These are phyloP conservation scores for Auricularia sp. DNA, from an alignment of 768 basidiomycete genomes.

Conservation along the genomic window DNA sequence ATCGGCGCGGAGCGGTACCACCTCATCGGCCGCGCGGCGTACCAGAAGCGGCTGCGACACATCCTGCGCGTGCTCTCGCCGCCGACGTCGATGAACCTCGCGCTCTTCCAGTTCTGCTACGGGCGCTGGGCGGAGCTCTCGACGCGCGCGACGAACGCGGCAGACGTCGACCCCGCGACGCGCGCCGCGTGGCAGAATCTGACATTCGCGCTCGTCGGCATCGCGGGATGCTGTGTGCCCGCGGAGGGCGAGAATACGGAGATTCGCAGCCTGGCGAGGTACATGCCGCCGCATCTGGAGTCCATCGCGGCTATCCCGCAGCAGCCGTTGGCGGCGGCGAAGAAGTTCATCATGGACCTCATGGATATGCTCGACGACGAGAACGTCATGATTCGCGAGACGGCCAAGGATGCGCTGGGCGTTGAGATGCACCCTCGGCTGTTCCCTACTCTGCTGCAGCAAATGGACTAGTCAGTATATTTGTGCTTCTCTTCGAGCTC, in stretches of 20 bases:
- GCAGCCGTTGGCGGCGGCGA: slow-evolving; percentile 38
- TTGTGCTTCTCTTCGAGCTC: neutral
- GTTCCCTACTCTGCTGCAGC: slow-evolving; percentile 55
- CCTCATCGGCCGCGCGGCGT: slow-evolving; percentile 53
- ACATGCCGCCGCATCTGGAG: slow-evolving; percentile 45
- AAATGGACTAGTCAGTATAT: slow-evolving; percentile 58
- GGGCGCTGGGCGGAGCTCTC: slow-evolving; percentile 61
- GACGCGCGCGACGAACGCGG: slow-evolving; percentile 32
- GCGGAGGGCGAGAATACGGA: slow-evolving; percentile 38
- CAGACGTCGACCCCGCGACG: neutral
- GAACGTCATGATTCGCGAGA: slow-evolving; percentile 59
- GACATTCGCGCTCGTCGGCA: slow-evolving; percentile 63
- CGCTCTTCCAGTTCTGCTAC: slow-evolving; percentile 77
- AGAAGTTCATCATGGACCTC: slow-evolving; percentile 55
- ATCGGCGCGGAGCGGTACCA: slow-evolving; percentile 43
- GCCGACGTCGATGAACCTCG: slow-evolving; percentile 57
- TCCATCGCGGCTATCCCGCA: slow-evolving; percentile 2
- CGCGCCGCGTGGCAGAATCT: slow-evolving; percentile 60
- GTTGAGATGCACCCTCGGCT: slow-evolving; percentile 63
- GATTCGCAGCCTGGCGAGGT: slow-evolving; percentile 39
- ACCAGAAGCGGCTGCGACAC: slow-evolving; percentile 73
- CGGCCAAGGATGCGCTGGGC: slow-evolving; percentile 71
- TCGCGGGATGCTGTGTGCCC: slow-evolving; percentile 54
- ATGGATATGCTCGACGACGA: slow-evolving; percentile 60
- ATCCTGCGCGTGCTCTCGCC: slow-evolving; percentile 53